These are phyloP conservation scores for Diplocarpon mali DNA, from an alignment of 2,329 filamentous ascomycete genomes.

Conservation along the genomic window DNA sequence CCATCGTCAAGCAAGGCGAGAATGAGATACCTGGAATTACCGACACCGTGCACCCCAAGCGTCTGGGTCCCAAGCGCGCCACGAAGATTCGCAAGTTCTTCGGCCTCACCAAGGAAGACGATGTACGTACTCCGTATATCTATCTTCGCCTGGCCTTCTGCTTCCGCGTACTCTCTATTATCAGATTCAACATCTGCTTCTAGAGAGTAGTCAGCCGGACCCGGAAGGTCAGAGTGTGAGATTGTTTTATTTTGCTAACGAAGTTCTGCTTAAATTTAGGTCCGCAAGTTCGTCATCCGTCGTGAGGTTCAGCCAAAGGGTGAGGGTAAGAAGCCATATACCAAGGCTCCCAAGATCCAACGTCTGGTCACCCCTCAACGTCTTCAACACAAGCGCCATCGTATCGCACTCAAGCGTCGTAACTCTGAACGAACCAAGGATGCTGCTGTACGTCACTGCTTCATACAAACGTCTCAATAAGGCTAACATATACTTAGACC, in stretches of 20 bases:
- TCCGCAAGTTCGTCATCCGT: conserved; percentile 99
- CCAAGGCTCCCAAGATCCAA: conserved; percentile 99
- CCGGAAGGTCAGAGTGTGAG: conserved; percentile 45
- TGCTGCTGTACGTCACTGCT: conserved; percentile 74
- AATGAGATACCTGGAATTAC: conserved; percentile 88
- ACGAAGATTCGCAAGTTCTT: conserved; percentile 99
- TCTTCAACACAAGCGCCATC: conserved; percentile 99
- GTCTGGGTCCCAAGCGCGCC: conserved; percentile 97
- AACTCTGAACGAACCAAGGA: conserved; percentile 96
- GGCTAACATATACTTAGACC: conserved; percentile 52
- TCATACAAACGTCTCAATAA: not conserved
- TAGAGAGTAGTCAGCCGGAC: conserved; percentile 5
- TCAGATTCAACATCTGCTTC: not conserved
- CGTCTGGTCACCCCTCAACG: conserved; percentile 98
- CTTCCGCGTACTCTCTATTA: not conserved
- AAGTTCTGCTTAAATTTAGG: conserved; percentile 38
- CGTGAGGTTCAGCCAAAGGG: conserved; percentile 95
- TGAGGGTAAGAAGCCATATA: conserved; percentile 96
- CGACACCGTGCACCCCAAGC: conserved; percentile 97
- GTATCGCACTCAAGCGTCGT: conserved; percentile 95
- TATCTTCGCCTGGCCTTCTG: conserved; percentile 57
- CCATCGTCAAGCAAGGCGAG: conserved; percentile 97
- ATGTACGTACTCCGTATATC: conserved; percentile 67
- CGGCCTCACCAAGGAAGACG: conserved; percentile 99
- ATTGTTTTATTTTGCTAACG: conserved; percentile 18